Evolutionary conservation across 768 basidiomycete genomes (phyloP), one percentile per base, ranked within the genome.

Genomic region (Trametes meyenii): DNA sequence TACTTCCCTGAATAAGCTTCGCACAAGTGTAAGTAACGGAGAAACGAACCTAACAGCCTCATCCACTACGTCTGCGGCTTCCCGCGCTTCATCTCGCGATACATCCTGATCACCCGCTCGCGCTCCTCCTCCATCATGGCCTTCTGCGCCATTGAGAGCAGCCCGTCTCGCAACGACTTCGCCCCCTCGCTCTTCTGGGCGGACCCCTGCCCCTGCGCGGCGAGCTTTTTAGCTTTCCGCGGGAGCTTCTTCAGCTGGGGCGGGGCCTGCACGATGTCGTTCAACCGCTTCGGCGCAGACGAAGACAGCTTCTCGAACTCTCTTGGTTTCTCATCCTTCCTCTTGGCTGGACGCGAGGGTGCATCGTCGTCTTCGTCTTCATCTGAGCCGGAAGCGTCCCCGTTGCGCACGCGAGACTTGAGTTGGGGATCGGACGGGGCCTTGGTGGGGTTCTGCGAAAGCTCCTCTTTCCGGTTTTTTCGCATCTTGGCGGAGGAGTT

Each of bases 61-160:
- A 8, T 8, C 29, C 8, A 8, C 51, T 52, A 52, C 23, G 51
- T 14, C 17, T 36, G 2, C 4, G 56, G 43, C 68, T 76, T 79
- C 66, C 70, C 76, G 21, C 82, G 85, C 72, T 88, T 92, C 72
- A 92, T 67, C 72, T 87, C 82, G 61, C 91, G 76, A 72, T 92
- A 92, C 55, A 81, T 78, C 68, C 73, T 74, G 61, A 94, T 86
- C 21, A 76, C 89, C 61, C 81, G 86, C 66, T 89, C 86, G 63
- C 91, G 79, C 59, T 92, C 90, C 54, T 79, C 77, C 67, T 89
- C 89, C 83, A 94, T 85, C 85, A 90, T 85, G 6, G 79, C 78
- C 70, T 84, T 86, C 75, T 92, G 89, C 14, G 87, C 85, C 82
- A 91, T 86, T 29, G 87, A 88, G 33, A 92, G 65, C 8, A 89